phyloP scores from a whole-genome alignment of 208 protist species.

The Leishmania gerbilli region DNA sequence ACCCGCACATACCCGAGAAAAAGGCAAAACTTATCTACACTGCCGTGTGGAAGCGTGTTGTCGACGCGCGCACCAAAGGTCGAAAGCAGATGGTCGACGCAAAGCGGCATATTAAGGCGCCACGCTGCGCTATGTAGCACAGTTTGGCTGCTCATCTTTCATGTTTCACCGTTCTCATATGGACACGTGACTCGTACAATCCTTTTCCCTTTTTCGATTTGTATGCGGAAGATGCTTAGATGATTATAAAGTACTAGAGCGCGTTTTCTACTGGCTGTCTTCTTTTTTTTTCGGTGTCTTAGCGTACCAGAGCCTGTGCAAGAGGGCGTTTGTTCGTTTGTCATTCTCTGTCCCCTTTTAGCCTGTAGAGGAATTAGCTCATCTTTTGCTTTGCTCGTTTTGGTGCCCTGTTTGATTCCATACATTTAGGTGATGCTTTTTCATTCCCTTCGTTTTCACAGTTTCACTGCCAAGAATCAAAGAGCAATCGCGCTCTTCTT shows the following conservation, averaged over 20 bases:
- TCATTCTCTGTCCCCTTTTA: not conserved
- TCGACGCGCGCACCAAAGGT: conserved; percentile 86
- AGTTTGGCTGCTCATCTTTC: not conserved
- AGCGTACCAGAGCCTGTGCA: not conserved
- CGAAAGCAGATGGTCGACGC: conserved; percentile 88
- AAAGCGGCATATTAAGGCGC: conserved; percentile 53
- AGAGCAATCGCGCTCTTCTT: not conserved
- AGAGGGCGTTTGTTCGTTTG: conserved; percentile 1
- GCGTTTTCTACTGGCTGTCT: conserved; percentile 1
- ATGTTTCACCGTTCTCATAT: too few relatives aligned
- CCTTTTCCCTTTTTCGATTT: not conserved
- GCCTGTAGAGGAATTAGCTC: not conserved
- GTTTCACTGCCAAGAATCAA: not conserved
- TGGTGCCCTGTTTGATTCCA: not conserved
- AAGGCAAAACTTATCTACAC: conserved; percentile 91
- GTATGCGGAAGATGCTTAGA: conserved; percentile 5
- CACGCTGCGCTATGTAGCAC: conserved; percentile 64
- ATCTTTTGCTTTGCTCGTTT: not conserved
- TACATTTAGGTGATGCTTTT: not conserved
- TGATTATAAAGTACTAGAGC: conserved; percentile 2
- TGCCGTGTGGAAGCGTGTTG: conserved; percentile 82
- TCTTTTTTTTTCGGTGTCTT: conserved; percentile 1
- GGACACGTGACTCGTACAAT: not conserved
- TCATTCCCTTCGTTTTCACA: conserved; percentile 6
- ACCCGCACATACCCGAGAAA: conserved; percentile 78